A percentile compares a stretch with the other conserved stretches of the same genome.
Evolutionary conservation across 2,329 filamentous ascomycete species (phyloP).

Genomic region (Didymella segeticola): DNA sequence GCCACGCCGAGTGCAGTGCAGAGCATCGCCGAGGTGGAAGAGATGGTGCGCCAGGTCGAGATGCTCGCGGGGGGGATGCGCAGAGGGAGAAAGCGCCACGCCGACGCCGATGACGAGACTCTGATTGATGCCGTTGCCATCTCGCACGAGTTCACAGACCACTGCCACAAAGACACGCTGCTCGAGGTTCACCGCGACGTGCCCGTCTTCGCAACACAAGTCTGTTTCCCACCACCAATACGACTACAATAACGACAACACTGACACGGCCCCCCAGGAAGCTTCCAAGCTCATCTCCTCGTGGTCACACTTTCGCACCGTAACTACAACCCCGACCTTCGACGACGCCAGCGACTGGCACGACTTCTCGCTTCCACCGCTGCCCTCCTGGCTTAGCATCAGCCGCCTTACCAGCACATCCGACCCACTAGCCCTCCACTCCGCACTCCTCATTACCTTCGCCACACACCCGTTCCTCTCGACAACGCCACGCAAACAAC

Average conservation of each 20-base stretch:
- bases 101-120: slow-evolving; percentile 30
- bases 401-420: slow-evolving; percentile 61
- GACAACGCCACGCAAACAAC: slow-evolving; percentile 37
- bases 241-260: not conserved
- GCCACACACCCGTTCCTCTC: slow-evolving; percentile 43
- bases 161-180: slow-evolving; percentile 69
- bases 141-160: slow-evolving; percentile 73
- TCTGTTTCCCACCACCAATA: slow-evolving; percentile 16
- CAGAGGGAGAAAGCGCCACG: slow-evolving; percentile 21
- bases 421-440: slow-evolving; percentile 65
- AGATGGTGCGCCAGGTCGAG: slow-evolving; percentile 60
- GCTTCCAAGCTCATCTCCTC: slow-evolving; percentile 63
- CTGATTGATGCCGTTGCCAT: slow-evolving; percentile 66
- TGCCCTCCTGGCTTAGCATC: slow-evolving; percentile 69
- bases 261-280: slow-evolving; percentile 50
- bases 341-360: slow-evolving; percentile 53
- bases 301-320: slow-evolving; percentile 66
- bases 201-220: slow-evolving; percentile 65
- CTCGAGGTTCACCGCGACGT: slow-evolving; percentile 60
- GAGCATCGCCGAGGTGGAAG: slow-evolving; percentile 63
- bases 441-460: slow-evolving; percentile 66
- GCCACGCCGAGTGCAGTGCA: slow-evolving; percentile 60
- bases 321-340: slow-evolving; percentile 60
- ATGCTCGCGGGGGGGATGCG: slow-evolving; percentile 42
- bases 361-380: slow-evolving; percentile 50